Percentiles rank a stretch among this genome's conserved stretches.
phyloP scores from a whole-genome alignment of 345 rosid genomes.

The Camelina hispida region DNA sequence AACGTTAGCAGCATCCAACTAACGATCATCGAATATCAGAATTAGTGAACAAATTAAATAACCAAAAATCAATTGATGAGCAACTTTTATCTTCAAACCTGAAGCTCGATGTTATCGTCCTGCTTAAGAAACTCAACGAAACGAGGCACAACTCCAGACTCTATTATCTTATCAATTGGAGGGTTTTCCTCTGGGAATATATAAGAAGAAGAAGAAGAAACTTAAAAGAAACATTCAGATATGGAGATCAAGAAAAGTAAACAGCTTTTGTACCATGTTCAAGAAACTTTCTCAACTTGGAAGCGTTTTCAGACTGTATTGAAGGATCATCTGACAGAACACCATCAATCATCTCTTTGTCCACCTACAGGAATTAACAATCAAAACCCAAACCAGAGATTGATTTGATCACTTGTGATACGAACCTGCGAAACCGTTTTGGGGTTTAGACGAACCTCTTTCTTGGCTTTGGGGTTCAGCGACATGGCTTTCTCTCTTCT shows the following conservation, averaged over 20 bases:
- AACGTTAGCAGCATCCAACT: neutral
- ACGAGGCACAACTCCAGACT: neutral
- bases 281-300: neutral
- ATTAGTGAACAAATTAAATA: neutral
- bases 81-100: neutral
- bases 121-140: neutral
- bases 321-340: neutral
- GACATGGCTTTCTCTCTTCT: neutral
- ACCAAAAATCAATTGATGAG: too few relatives aligned
- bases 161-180: neutral
- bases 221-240: neutral
- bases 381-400: neutral
- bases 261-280: neutral
- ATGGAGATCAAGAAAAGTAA: neutral
- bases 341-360: neutral
- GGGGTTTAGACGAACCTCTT: neutral
- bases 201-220: neutral
- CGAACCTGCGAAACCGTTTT: too few relatives aligned
- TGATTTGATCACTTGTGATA: neutral
- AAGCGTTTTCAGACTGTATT: neutral
- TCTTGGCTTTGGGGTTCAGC: neutral
- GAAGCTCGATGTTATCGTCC: neutral
- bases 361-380: neutral
- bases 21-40: neutral
- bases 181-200: neutral